Evolutionary conservation across 768 basidiomycete genomes (phyloP).

Genomic region (Leccinellum albellum): DNA sequence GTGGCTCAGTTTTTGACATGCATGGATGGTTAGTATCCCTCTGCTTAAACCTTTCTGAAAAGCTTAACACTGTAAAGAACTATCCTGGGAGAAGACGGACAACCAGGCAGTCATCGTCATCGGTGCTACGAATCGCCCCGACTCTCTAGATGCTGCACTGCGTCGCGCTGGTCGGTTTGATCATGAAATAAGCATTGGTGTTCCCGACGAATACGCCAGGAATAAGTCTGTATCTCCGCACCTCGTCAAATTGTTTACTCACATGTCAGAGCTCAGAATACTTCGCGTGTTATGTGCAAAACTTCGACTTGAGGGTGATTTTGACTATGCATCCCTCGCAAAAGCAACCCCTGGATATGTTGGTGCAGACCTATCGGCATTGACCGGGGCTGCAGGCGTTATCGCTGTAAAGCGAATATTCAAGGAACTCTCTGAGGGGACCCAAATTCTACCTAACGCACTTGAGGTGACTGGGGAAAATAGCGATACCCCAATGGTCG

Average conservation of each 20-base stretch:
- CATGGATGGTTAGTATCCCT: slow-evolving; percentile 82
- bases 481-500: slow-evolving; percentile 34
- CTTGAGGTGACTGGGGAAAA: slow-evolving; percentile 12
- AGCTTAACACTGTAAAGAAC: slow-evolving; percentile 50
- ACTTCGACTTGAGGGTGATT: slow-evolving; percentile 80
- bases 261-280: slow-evolving; percentile 52
- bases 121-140: slow-evolving; percentile 94
- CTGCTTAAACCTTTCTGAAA: not conserved
- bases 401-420: slow-evolving; percentile 97
- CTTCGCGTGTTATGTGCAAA: slow-evolving; percentile 81
- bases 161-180: slow-evolving; percentile 94
- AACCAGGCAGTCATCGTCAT: slow-evolving; percentile 92
- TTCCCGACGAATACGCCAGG: slow-evolving; percentile 87
- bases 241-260: not conserved
- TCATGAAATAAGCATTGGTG: slow-evolving; percentile 96
- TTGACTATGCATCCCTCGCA: slow-evolving; percentile 81
- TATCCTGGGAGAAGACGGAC: slow-evolving; percentile 93
- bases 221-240: slow-evolving; percentile 62
- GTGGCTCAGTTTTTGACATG: slow-evolving; percentile 97
- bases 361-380: slow-evolving; percentile 87
- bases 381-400: slow-evolving; percentile 92
- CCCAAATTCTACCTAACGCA: slow-evolving; percentile 50
- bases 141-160: slow-evolving; percentile 90
- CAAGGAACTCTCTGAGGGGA: slow-evolving; percentile 66
- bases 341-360: slow-evolving; percentile 97